Conservation (phyloP, 495 filamentous ascomycete genomes). For the Aspergillus biplanus region DNA sequence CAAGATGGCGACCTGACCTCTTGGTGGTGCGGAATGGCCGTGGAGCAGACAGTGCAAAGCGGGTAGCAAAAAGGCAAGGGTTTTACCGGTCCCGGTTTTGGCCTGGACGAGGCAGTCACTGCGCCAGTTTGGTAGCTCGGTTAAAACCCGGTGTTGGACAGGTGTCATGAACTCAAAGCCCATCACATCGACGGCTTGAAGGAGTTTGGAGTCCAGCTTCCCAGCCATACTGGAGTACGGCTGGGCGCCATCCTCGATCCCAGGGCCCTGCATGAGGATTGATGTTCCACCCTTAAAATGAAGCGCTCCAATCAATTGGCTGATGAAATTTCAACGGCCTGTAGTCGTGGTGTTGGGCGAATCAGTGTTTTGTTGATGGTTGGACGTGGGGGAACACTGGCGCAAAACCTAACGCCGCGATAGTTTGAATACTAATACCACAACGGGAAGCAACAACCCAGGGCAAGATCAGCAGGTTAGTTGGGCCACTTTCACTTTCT, state of each 20-base stretch:
- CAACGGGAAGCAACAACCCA: too few relatives aligned
- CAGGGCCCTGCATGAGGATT: slow-evolving; percentile 27
- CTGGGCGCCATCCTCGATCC: slow-evolving; percentile 31
- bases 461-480: too few relatives aligned
- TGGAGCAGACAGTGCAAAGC: slow-evolving; percentile 66
- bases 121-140: slow-evolving; percentile 51
- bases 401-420: too few relatives aligned
- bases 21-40: slow-evolving; percentile 28
- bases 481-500: too few relatives aligned
- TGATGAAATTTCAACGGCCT: too few relatives aligned
- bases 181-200: slow-evolving; percentile 51
- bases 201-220: slow-evolving; percentile 49
- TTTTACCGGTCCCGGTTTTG: slow-evolving; percentile 87
- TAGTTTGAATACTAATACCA: too few relatives aligned
- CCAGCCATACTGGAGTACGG: slow-evolving; percentile 52
- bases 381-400: too few relatives aligned
- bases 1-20: slow-evolving; percentile 60
- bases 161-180: slow-evolving; percentile 55
- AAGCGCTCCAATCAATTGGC: too few relatives aligned
- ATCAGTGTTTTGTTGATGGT: too few relatives aligned
- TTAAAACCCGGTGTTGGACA: slow-evolving; percentile 59
- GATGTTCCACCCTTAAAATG: neutral
- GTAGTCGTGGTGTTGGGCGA: too few relatives aligned
- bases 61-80: slow-evolving; percentile 78
- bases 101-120: slow-evolving; percentile 70